These are phyloP conservation scores for Fusarium pseudograminearum DNA, from an alignment of 2,329 filamentous ascomycete genomes.

Conservation along the genomic window DNA sequence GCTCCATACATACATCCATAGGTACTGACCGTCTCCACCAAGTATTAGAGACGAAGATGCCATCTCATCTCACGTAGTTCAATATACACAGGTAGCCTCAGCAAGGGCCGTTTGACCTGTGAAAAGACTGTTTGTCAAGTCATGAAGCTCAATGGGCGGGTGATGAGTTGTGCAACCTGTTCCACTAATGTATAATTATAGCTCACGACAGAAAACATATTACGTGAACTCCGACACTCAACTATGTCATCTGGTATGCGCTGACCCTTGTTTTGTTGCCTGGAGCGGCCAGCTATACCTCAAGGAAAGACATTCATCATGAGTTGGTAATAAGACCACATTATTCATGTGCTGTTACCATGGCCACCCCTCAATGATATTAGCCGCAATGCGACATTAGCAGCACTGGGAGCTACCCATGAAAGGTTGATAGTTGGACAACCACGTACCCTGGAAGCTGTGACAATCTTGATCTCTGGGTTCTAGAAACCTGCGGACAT, in stretches of 20 bases:
- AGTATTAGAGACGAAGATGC: neutral
- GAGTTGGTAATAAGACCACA: constrained; percentile 12
- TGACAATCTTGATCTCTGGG: constrained; percentile 1
- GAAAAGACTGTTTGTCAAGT: neutral
- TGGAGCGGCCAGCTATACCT: constrained; percentile 3
- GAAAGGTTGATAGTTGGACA: neutral
- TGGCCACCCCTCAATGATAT: constrained; percentile 26
- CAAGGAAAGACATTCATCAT: constrained; percentile 32
- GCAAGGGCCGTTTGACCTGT: neutral
- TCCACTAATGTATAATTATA: constrained; percentile 26
- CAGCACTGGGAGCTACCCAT: neutral
- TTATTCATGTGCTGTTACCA: constrained; percentile 31
- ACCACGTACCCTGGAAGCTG: neutral
- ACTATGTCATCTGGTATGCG: constrained; percentile 19
- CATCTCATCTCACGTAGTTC: neutral
- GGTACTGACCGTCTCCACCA: neutral
- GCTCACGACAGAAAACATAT: constrained; percentile 7
- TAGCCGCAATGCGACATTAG: constrained; percentile 24
- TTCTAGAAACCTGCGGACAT: neutral
- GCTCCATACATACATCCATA: too few relatives aligned
- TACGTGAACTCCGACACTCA: neutral
- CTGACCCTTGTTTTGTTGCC: constrained; percentile 14
- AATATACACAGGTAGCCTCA: too few relatives aligned
- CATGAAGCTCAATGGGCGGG: constrained; percentile 14
- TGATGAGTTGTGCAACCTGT: constrained; percentile 14